phyloP scores from a whole-genome alignment of 495 filamentous ascomycete genomes.

The Talaromyces nanjingensis region DNA sequence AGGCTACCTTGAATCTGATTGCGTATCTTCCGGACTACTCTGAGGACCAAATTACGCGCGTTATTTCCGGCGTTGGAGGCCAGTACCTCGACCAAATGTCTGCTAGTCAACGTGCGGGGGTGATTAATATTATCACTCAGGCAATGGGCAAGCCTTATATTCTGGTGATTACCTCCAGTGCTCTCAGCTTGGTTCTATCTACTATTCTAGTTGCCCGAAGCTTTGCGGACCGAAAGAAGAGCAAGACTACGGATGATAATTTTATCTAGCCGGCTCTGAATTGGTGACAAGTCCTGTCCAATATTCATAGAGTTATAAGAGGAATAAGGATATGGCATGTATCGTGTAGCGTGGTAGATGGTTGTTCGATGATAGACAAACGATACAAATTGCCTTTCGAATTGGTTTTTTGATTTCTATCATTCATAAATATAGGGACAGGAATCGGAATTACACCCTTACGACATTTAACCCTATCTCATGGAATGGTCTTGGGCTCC shows the following conservation, averaged over 20 bases:
- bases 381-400: not conserved
- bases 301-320: not conserved
- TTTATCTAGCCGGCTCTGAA: not conserved
- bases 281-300: not conserved
- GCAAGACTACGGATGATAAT: not conserved
- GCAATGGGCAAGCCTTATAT: not conserved
- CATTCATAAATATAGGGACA: not conserved
- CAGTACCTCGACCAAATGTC: not conserved
- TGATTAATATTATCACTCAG: not conserved
- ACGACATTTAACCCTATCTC: not conserved
- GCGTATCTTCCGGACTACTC: not conserved
- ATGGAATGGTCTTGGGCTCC: conserved; percentile 19
- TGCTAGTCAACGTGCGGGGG: not conserved
- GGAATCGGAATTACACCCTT: not conserved
- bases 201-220: not conserved
- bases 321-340: not conserved
- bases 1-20: not conserved
- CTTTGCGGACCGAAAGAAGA: not conserved
- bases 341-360: not conserved
- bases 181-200: not conserved
- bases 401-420: not conserved
- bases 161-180: not conserved
- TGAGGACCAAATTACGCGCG: not conserved
- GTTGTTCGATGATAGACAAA: not conserved
- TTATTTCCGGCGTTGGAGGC: not conserved